Evolutionary conservation across 2,329 filamentous ascomycete species (phyloP).

Genomic region (Trichothecium roseum): DNA sequence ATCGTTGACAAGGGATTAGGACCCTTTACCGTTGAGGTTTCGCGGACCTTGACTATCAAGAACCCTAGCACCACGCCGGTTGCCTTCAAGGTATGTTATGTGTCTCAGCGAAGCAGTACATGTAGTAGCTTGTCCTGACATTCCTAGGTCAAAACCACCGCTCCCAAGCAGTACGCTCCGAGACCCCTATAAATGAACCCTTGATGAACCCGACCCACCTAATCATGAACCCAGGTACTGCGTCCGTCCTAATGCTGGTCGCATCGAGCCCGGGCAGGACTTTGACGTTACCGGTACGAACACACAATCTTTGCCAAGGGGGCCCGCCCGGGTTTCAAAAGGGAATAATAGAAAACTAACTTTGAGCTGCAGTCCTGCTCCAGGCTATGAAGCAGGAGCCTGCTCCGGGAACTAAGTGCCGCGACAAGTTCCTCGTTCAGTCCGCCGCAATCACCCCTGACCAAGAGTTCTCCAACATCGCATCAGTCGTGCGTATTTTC

Average conservation of each 20-base stretch:
- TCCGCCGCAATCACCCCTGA: conserved; percentile 75
- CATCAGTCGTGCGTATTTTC: conserved; percentile 58
- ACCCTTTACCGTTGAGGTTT: conserved; percentile 56
- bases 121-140: conserved; percentile 3
- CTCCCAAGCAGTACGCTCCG: conserved; percentile 92
- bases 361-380: conserved; percentile 58
- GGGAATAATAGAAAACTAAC: conserved; percentile 10
- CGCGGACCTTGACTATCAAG: conserved; percentile 53
- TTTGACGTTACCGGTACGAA: conserved; percentile 83
- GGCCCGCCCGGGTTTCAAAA: too few species aligned
- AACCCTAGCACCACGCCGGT: conserved; percentile 53
- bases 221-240: conserved; percentile 63
- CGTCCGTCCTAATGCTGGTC: conserved; percentile 91
- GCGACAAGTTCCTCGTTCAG: conserved; percentile 96
- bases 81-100: conserved; percentile 54
- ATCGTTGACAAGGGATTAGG: conserved; percentile 28
- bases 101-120: conserved; percentile 1
- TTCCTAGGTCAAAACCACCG: conserved; percentile 89
- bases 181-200: conserved; percentile 3
- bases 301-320: neutral
- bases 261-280: conserved; percentile 80
- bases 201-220: conserved; percentile 9
- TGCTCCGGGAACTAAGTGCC: conserved; percentile 74
- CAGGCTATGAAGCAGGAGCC: conserved; percentile 98
- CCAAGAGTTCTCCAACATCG: conserved; percentile 72